Evolutionary conservation across 169 alveolate species (phyloP), one percentile per base, ranked within the genome.

Genomic region (Plasmodium inui): DNA sequence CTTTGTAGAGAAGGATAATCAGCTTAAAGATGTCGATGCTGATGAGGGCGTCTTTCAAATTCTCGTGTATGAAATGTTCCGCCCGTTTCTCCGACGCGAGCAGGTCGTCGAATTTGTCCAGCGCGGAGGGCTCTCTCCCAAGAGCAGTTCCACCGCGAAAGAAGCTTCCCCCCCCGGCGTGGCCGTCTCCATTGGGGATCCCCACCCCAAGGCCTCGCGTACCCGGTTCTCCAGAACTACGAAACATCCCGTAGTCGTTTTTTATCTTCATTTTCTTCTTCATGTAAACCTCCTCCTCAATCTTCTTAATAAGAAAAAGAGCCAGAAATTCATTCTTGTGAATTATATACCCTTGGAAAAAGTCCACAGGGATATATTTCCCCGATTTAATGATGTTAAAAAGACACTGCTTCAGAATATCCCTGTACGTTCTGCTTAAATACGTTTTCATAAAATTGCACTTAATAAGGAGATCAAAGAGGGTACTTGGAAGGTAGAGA

Each of bases 331-430:
- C 95, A 46, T 71, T 78, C 61, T 82, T 91, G 34, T 82, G 91
- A n/a, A 91, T 91, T 19, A 91, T 91, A 82, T 91, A 91, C 39
- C 95, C 95, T 91, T 91, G 95, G 32, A 91, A 91, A 72, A 91
- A 82, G 7, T 91, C 95, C 12, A 91, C 70, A 1, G 95, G 95
- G 72, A 91, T 82, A 39, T 91, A 91, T 3, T 82, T 91, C 10
- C 84, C 95, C 0, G 95, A 30, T 12, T 71, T 82, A 0, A 91
- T 81, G 8, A 91, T 34, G 72, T 34, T 46, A 78, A 91, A 91
- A 3, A 91, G 39, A n/a, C 95, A 91, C 32, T 91, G 92, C 76
- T 91, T 91, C 73, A 91, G 57, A n/a, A 91, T 78, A 32, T 82
- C 84, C 22, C 95, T 82, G 32, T 91, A 91, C 5, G 95, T 91